These are phyloP conservation scores for Gracilariopsis chorda DNA, from an alignment of 23 red algal genomes.

Conservation along the genomic window DNA sequence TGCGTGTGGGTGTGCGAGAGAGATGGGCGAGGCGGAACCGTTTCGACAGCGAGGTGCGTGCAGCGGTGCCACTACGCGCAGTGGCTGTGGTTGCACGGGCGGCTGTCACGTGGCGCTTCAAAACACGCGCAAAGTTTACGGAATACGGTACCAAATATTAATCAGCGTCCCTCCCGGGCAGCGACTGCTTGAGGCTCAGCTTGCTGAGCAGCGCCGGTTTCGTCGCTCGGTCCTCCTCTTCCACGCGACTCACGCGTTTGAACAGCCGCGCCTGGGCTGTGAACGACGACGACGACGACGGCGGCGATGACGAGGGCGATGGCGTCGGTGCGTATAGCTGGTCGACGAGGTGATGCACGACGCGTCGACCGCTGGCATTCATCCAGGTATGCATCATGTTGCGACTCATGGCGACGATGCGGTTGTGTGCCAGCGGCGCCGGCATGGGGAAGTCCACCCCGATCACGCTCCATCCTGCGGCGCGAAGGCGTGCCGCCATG, in stretches of 20 bases:
- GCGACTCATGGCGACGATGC: constrained; percentile 64
- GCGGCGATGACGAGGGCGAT: not conserved
- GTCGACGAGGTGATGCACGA: constrained; percentile 62
- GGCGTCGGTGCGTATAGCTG: not conserved
- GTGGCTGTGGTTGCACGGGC: too few relatives aligned
- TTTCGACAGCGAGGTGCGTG: not conserved
- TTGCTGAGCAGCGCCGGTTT: too few relatives aligned
- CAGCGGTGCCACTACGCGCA: too few relatives aligned
- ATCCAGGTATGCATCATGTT: constrained; percentile 60
- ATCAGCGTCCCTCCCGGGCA: too few relatives aligned
- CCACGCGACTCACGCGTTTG: not conserved
- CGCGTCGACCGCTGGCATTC: constrained; percentile 53
- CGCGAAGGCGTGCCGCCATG: constrained; percentile 41
- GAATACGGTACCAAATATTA: too few relatives aligned
- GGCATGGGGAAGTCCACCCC: constrained; percentile 58
- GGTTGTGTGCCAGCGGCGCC: constrained; percentile 68
- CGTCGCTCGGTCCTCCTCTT: too few relatives aligned
- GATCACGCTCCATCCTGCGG: constrained; percentile 47
- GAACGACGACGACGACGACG: not conserved
- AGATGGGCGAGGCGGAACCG: not conserved
- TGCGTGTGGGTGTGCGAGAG: not conserved
- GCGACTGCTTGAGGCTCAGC: too few relatives aligned
- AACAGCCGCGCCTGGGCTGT: not conserved
- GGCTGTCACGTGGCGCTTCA: too few relatives aligned
- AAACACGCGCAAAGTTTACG: too few relatives aligned